Conservation (phyloP, 2,329 filamentous ascomycete genomes). For the Tolypocladium amazonense region DNA sequence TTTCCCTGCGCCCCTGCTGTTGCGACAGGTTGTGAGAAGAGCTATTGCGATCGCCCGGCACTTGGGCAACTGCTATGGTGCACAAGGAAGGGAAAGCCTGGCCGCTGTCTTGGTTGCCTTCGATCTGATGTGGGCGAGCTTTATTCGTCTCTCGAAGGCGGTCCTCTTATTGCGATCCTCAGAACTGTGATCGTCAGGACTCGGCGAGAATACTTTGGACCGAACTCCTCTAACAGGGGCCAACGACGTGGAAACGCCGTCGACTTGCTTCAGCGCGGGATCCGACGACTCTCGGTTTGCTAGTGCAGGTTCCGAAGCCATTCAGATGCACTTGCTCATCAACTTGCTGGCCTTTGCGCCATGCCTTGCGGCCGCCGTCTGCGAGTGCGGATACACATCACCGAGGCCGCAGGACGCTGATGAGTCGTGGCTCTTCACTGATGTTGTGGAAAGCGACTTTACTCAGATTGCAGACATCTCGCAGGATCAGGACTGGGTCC, state of each 20-base stretch:
- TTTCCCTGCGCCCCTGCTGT: neutral
- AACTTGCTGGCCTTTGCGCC: constrained; percentile 6
- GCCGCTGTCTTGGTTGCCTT: neutral
- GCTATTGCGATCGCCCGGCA: neutral
- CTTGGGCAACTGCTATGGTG: neutral
- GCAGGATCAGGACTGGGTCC: constrained; percentile 48
- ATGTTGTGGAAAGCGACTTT: constrained; percentile 64
- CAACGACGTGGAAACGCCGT: neutral
- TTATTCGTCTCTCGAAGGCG: neutral
- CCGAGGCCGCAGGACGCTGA: constrained; percentile 27
- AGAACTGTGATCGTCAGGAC: no score
- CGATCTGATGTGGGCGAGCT: neutral
- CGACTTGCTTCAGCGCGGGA: neutral
- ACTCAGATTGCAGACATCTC: constrained; percentile 39
- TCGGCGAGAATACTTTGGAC: neutral
- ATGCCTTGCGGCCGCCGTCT: constrained; percentile 30
- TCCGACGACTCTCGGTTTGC: neutral
- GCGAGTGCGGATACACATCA: constrained; percentile 63
- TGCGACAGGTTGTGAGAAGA: neutral
- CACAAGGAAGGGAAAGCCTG: neutral
- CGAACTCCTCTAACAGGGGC: neutral
- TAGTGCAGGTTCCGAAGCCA: neutral
- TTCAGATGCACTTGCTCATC: neutral
- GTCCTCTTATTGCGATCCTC: no score
- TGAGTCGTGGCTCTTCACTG: constrained; percentile 47